Base-by-base conservation (phyloP, 805 yeast species). In the Metschnikowia santaceciliae region DNA sequence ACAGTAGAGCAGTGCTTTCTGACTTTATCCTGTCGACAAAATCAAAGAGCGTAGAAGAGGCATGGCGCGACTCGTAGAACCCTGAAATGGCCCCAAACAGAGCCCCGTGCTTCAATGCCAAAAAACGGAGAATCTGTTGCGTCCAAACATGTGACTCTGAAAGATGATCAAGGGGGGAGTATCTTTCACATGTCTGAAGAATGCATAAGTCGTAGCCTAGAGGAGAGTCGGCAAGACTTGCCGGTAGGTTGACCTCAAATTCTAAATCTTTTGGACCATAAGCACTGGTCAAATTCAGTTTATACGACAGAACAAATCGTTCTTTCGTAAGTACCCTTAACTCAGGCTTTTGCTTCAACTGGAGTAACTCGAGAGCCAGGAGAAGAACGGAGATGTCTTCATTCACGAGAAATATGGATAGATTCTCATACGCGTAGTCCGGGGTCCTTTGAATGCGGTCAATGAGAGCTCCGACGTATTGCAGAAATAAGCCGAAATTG, bases 91-190 rank as follows among this genome's bases (percentile, higher is more conserved):
- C 56, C 1, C 57, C 53, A 33, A 63, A 57, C 33, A 49, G 46
- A 0, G 60, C 66, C 1, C 73, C 71, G 51, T 69, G 75, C 33
- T 66, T 63, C 49, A 67, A 45, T 3, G 69, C 62, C 3, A 70
- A 49, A 36, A 66, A 65, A 15, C 77, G 59, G 10, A 75, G 54
- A n/a, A 62, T 46, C 50, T 75, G 73, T 52, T 77, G 80, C 3
- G 64, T 53, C 15, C 53, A 56, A 10, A 69, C 60, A 39, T 58
- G 58, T 11, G 46, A 42, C 3, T 61, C 52, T 2, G 65, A 48
- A 26, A 66, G 52, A 44, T 54, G 57, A 46, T 61, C 61, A n/a
- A 43, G 49, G 15, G 42, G 60, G 37, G 56, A 47, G 20, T 43
- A 36, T 17, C 20, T 22, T 5, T 43, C 49, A 15, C 63, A 34